Evolutionary conservation across 257 asterid genomes (phyloP), one percentile per base, ranked within the genome.

Genomic region (Gentiana straminea): DNA sequence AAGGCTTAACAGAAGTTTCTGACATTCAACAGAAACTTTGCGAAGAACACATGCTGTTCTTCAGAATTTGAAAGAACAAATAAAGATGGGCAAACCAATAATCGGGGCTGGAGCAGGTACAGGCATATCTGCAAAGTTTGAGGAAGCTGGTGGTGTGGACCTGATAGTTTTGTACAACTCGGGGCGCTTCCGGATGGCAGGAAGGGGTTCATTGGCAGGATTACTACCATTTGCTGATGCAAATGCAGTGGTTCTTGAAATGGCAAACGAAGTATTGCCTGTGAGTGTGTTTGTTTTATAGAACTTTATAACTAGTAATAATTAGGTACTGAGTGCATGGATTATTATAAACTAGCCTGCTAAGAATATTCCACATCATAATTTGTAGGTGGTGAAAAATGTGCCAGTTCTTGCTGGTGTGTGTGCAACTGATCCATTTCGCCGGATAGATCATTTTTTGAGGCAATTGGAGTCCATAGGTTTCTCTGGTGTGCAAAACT

Each of bases 101-200:
- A 79, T 91, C 65, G 98, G 96, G 57, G 96, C 96, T 63, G 98
- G 98, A n/a, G 98, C 96, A 9, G 96, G 98, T 61, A 87, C 98
- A 36, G 96, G 98, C 73, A 91, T 91, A 70, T 91, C 98, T 32
- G 96, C 98, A 33, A 91, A 91, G 79, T 87, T 91, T 79, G 98
- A 91, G 81, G 96, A 91, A 85, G 85, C 69, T 63, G 98, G 98
- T 55, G 98, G 96, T 13, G 96, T 91, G 45, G 98, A 91, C 75
- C 76, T 91, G 60, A 87, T 91, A 54, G 92, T 91, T 60, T 36
- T 91, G 69, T 91, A 84, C 77, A 91, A 91, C 73, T 91, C 98
- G 0, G 98, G 98, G 47, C 79, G 96, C 54, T 91, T 91, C 70
- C 82, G 98, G 71, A 91, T 91, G 98, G 98, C 98, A 59, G 96